A percentile compares a stretch with the other conserved stretches of the same genome.
Conservation (phyloP, 2,329 filamentous ascomycete species). For the Penicillium sp. region DNA sequence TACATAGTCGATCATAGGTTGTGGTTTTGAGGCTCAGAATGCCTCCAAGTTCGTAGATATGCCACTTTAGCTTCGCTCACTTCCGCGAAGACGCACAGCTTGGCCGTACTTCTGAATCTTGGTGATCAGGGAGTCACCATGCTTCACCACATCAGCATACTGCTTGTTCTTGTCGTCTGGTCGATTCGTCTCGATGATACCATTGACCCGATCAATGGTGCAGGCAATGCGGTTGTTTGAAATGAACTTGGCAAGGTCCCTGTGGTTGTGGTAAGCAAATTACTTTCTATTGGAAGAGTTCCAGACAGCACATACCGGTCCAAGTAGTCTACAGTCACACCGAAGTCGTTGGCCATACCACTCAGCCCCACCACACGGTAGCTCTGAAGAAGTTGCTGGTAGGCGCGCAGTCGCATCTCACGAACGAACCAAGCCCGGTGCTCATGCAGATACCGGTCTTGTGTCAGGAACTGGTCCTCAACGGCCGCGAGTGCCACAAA, state of each 20-base stretch:
- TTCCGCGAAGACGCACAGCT: constrained; percentile 87
- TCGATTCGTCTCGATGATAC: constrained; percentile 95
- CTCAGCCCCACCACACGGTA: constrained; percentile 95
- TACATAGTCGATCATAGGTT: constrained; percentile 8
- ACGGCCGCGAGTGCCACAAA: constrained; percentile 86
- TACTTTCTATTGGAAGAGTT: background rate
- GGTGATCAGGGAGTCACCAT: constrained; percentile 95
- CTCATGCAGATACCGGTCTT: constrained; percentile 93
- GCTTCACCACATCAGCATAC: constrained; percentile 95
- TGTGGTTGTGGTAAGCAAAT: constrained; percentile 38
- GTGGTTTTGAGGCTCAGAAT: constrained; percentile 5
- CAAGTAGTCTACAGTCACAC: constrained; percentile 92
- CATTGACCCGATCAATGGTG: constrained; percentile 95
- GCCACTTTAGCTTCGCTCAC: constrained; percentile 70
- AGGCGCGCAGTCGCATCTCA: constrained; percentile 94
- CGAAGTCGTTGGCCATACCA: constrained; percentile 97
- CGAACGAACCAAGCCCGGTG: constrained; percentile 97
- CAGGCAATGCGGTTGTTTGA: constrained; percentile 90
- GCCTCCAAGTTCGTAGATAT: constrained; percentile 8
- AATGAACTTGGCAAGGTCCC: constrained; percentile 95
- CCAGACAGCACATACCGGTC: constrained; percentile 65
- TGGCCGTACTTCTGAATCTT: constrained; percentile 99
- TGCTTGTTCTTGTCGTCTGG: constrained; percentile 99
- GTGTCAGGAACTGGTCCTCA: constrained; percentile 88
- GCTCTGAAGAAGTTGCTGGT: constrained; percentile 94